Percentiles rank a stretch among this genome's conserved stretches.
These are phyloP conservation scores for Uromyces viciae-fabae DNA, from an alignment of 1,284 basidiomycete species.

Conservation along the genomic window DNA sequence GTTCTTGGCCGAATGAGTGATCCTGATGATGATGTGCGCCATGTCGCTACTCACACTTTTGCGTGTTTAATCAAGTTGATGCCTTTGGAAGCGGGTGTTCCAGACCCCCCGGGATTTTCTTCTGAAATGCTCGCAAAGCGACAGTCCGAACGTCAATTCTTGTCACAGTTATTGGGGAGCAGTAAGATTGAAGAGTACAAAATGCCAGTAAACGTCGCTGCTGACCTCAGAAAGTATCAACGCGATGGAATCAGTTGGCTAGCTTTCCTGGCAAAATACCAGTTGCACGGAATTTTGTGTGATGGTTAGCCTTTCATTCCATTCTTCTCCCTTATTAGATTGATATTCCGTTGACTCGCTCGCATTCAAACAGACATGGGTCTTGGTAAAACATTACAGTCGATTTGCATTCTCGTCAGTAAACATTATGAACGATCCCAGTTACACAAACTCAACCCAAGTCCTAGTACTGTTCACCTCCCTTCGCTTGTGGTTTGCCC, in stretches of 20 bases:
- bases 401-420: slow-evolving; percentile 92
- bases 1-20: slow-evolving; percentile 97
- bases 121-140: slow-evolving; percentile 81
- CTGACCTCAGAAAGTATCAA: slow-evolving; percentile 93
- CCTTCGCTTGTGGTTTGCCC: slow-evolving; percentile 96
- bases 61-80: slow-evolving; percentile 99
- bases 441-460: slow-evolving; percentile 65
- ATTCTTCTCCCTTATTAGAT: background rate
- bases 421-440: slow-evolving; percentile 84
- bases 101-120: slow-evolving; percentile 89
- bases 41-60: slow-evolving; percentile 92
- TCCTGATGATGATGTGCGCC: slow-evolving; percentile 79
- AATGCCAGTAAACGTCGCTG: slow-evolving; percentile 83
- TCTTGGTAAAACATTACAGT: slow-evolving; percentile 95
- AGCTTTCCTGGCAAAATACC: slow-evolving; percentile 91
- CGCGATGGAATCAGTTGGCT: slow-evolving; percentile 99
- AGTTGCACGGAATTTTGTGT: slow-evolving; percentile 95
- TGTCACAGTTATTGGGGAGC: slow-evolving; percentile 88
- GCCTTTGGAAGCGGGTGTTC: slow-evolving; percentile 92
- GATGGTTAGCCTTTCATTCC: slow-evolving; percentile 66
- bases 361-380: slow-evolving; percentile 74
- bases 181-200: slow-evolving; percentile 87
- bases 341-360: background rate
- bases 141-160: slow-evolving; percentile 82
- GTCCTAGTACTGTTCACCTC: slow-evolving; percentile 75